These are phyloP conservation scores for Xeromyces bisporus DNA, from an alignment of 495 filamentous ascomycete species.

Conservation along the genomic window DNA sequence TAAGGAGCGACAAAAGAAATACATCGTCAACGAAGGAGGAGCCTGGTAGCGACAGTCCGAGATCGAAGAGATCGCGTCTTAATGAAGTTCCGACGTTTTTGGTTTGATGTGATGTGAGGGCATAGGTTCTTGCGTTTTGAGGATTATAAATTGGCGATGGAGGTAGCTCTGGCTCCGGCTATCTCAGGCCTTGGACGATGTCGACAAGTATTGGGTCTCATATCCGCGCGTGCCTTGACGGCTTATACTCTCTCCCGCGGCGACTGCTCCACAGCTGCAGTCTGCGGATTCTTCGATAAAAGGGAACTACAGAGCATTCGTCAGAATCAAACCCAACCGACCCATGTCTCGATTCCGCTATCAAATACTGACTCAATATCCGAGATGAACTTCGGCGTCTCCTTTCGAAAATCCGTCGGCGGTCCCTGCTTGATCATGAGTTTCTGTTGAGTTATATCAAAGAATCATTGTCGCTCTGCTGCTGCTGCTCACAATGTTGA, in stretches of 20 bases:
- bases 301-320: no score
- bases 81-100: conserved; percentile 33
- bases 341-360: no score
- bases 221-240: no score
- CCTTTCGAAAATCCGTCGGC: conserved; percentile 30
- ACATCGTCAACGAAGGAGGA: conserved; percentile 5
- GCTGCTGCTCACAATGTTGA: conserved; percentile 23
- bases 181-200: no score
- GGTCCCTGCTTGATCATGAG: conserved; percentile 14
- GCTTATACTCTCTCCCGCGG: no score
- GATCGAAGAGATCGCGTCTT: conserved; percentile 18
- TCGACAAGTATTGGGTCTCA: background rate
- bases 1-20: conserved; percentile 6
- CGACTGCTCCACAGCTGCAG: background rate
- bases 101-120: no score
- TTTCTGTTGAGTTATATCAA: background rate
- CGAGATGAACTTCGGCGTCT: conserved; percentile 22
- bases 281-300: no score
- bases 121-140: no score
- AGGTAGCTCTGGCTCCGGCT: no score
- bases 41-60: conserved; percentile 8
- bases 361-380: conserved; percentile 32
- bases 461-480: background rate
- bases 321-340: conserved; percentile 16
- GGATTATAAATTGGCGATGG: no score